phyloP scores from a whole-genome alignment of 139 green algal genomes.

The Auxenochlorella pyrenoidosa region DNA sequence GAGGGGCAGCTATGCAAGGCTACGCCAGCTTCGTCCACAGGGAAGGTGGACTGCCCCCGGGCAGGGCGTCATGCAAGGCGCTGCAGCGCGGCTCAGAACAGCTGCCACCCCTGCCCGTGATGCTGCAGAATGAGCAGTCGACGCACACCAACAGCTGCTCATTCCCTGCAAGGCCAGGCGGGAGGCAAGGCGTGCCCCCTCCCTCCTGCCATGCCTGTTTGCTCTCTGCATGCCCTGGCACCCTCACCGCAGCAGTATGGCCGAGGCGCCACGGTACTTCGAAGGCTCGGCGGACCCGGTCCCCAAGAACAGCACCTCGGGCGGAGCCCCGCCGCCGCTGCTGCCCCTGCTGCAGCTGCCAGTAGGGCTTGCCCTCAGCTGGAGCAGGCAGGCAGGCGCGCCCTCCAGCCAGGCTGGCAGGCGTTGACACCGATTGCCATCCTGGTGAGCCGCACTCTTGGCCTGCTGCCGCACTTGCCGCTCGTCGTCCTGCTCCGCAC shows the following conservation, averaged over 20 bases:
- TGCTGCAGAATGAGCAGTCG: too few relatives aligned
- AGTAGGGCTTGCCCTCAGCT: neutral
- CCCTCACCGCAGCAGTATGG: conserved; percentile 55
- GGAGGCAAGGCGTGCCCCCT: too few relatives aligned
- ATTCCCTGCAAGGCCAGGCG: neutral
- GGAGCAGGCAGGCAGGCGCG: neutral
- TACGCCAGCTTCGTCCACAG: too few relatives aligned
- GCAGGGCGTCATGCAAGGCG: too few relatives aligned
- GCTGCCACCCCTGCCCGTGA: too few relatives aligned
- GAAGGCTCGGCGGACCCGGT: conserved; percentile 87
- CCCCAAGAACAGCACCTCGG: conserved; percentile 78
- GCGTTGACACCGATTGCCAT: neutral
- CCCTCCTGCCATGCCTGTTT: neutral
- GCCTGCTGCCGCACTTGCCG: neutral
- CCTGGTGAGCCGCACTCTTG: neutral
- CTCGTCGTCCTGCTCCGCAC: neutral
- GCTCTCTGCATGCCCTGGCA: neutral
- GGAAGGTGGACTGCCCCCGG: too few relatives aligned
- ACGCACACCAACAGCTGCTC: too few relatives aligned
- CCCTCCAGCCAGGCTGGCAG: conserved; percentile 8
- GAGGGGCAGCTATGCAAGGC: neutral
- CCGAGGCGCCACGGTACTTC: conserved; percentile 77
- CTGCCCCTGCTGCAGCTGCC: neutral
- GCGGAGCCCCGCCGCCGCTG: neutral
- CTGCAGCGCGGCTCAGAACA: too few relatives aligned